Evolutionary conservation across 2,329 filamentous ascomycete genomes (phyloP), one percentile per base, ranked within the genome.

Genomic region (Juglanconis juglandina): DNA sequence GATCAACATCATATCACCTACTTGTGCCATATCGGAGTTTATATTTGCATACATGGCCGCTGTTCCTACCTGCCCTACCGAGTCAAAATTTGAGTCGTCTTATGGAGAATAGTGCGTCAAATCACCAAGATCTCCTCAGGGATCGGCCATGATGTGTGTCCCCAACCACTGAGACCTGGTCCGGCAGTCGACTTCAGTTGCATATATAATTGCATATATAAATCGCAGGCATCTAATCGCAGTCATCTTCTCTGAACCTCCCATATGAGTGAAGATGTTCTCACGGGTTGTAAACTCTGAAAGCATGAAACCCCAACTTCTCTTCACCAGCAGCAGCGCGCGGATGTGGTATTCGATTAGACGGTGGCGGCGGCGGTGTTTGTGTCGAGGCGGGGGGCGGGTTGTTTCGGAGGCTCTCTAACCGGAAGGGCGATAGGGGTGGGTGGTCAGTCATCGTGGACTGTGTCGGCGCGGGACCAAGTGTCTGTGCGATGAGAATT

Each of bases 391-490:
- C 24, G 24, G 24, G 44, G 2, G 46, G 34, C 10, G 54, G 50
- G 54, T 17, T 56, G 4, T 32, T 49, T 9, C 34, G 35, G 14
- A 24, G 46, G 46, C 46, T 56, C 13, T n/a, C 47, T 3, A 37
- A 7, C 24, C n/a, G 11, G 46, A 6, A 49, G 6, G 44, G 44
- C 17, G 24, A 34, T 5, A 46, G 44, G 24, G 54, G 49, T 9
- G 24, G 24, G 24, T 24, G 24, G 24, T 24, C 24, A 24, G 54
- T 56, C n/a, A 32, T 56, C 17, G 46, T 56, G 5, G 54, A 56
- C 44, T 56, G 54, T 33, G 54, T 56, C 17, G 54, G 54, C 32
- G 54, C 32, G 54, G 54, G 34, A 56, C 46, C 3, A 46, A 56
- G 54, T 56, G 54, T 10, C 35, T 56, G 24, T 46, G 50, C 13